Percentiles rank a stretch among this genome's conserved stretches.
Conservation (phyloP, 202 grass and related monocot species). For the Carex arenaria region DNA sequence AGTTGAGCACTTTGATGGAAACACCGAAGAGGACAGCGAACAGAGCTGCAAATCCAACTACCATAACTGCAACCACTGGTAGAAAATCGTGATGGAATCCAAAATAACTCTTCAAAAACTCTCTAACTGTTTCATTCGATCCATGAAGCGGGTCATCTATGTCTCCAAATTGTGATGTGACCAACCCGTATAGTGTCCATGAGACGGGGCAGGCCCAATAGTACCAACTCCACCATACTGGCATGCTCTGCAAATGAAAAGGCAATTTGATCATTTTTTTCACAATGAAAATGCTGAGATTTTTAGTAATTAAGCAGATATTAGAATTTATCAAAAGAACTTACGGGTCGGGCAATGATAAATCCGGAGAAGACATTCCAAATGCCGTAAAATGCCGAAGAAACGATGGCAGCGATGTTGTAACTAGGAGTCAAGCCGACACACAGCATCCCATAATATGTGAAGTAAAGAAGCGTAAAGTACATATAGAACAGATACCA, state of each 20-base stretch:
- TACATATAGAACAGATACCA: conserved; percentile 78
- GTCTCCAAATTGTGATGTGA: conserved; percentile 61
- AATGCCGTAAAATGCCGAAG: conserved; percentile 51
- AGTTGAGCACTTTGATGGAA: conserved; percentile 59
- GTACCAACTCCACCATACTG: conserved; percentile 74
- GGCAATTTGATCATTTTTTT: background rate
- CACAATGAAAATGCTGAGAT: background rate
- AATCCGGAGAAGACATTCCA: conserved; percentile 75
- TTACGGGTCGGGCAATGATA: conserved; percentile 48
- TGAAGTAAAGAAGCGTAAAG: conserved; percentile 76
- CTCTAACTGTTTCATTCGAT: conserved; percentile 14
- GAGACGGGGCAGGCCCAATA: conserved; percentile 55
- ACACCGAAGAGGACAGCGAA: conserved; percentile 51
- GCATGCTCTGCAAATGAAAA: conserved; percentile 40
- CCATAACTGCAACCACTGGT: conserved; percentile 27
- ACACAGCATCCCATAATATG: conserved; percentile 55
- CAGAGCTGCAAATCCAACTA: conserved; percentile 44
- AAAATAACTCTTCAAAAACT: conserved; percentile 42
- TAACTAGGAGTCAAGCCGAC: conserved; percentile 53
- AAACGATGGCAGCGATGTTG: conserved; percentile 60
- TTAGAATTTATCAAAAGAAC: background rate
- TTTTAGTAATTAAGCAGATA: background rate
- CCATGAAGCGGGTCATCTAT: conserved; percentile 16
- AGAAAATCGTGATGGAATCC: conserved; percentile 58
- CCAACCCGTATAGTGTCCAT: conserved; percentile 62